These are phyloP conservation scores for Bacidia gigantensis DNA, from an alignment of 495 filamentous ascomycete species.

Conservation along the genomic window DNA sequence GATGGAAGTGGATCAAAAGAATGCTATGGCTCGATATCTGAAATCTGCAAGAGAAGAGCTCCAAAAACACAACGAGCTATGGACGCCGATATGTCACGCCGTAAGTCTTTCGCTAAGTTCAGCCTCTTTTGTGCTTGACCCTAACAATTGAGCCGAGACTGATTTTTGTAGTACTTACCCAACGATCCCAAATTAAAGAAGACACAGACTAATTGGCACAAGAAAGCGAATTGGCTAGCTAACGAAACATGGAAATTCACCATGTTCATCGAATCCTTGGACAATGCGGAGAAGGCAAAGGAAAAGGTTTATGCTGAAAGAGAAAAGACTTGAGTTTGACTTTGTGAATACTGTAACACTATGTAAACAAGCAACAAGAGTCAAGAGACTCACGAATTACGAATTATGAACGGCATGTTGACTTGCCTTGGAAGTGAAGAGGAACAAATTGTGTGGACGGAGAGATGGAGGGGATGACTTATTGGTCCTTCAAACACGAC, in stretches of 20 bases:
- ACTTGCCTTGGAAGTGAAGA: no score
- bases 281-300: conserved; percentile 42
- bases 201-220: conserved; percentile 93
- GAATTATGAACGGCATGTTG: no score
- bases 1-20: background rate
- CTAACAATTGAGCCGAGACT: background rate
- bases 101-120: no score
- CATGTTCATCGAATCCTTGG: conserved; percentile 80
- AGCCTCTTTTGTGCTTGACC: no score
- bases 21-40: background rate
- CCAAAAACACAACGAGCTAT: conserved; percentile 70
- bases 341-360: background rate
- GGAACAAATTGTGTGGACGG: no score
- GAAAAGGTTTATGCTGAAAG: conserved; percentile 36
- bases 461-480: no score
- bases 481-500: no score
- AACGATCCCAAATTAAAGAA: conserved; percentile 67
- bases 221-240: conserved; percentile 79
- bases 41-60: background rate
- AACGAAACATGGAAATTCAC: conserved; percentile 94
- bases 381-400: no score
- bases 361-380: no score
- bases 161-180: conserved; percentile 25
- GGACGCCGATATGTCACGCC: conserved; percentile 71
- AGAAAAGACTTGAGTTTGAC: background rate